These are phyloP conservation scores for Escallonia rubra DNA, from an alignment of 129 eudicot genomes.

Conservation along the genomic window DNA sequence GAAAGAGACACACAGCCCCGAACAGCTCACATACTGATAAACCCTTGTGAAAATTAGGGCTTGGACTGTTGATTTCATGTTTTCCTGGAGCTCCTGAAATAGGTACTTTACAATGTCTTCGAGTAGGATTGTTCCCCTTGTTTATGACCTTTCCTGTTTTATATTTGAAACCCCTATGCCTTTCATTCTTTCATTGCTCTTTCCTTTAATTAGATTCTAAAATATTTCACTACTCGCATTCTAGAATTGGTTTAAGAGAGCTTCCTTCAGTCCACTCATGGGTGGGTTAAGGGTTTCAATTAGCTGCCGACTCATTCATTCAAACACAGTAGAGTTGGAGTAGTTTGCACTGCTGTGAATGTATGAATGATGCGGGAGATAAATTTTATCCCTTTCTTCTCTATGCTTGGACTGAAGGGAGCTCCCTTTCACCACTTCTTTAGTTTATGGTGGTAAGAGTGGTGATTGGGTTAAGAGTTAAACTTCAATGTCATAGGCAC, in stretches of 20 bases:
- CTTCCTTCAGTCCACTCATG: slow-evolving; percentile 79
- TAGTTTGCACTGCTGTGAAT: slow-evolving; percentile 37
- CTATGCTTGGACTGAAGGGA: slow-evolving; percentile 94
- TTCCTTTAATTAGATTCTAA: background rate
- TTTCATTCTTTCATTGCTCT: background rate
- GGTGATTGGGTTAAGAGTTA: no score
- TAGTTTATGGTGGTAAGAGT: background rate
- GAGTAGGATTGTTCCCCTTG: background rate
- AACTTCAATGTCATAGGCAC: no score
- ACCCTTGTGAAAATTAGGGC: background rate
- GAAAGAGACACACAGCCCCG: no score
- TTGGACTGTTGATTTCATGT: background rate
- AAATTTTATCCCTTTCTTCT: slow-evolving; percentile 43
- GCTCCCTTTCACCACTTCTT: slow-evolving; percentile 44
- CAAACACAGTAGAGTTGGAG: slow-evolving; percentile 42
- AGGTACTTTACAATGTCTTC: background rate
- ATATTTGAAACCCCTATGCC: background rate
- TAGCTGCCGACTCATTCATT: slow-evolving; percentile 82
- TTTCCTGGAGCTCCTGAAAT: background rate
- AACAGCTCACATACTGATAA: background rate
- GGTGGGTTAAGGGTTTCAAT: slow-evolving; percentile 51
- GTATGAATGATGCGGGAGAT: slow-evolving; percentile 85
- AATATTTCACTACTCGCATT: background rate
- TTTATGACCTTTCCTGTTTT: background rate
- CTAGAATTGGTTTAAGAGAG: slow-evolving; percentile 28